Base-by-base conservation (phyloP, 108 stramenopile genomes). In the Cyclostephanos tholiformis region DNA sequence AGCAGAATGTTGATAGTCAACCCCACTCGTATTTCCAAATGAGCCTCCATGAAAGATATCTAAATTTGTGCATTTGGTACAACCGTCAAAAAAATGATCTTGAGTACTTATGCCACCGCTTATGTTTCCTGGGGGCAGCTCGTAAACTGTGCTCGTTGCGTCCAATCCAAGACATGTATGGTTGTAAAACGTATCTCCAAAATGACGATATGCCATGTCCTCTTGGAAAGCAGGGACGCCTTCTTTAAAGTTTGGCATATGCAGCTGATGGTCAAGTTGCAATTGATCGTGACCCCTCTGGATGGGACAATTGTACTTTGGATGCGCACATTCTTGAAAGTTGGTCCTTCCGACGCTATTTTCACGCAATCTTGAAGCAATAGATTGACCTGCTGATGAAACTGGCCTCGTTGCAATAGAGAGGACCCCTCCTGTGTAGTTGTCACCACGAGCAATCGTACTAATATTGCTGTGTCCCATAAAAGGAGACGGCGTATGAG, bases 101-200 rank as follows among this genome's bases (percentile, higher is more conserved):
- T 27, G 35, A 13, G 30, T 43, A 63, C 32, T 63, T 30, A 14
- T 46, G 16, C 44, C 14, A 16, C 16, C 44, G 44, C 44, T 46
- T 14, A 46, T 17, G 3, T 46, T 46, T 46, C 13, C 44, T 16
- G 14, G 3, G 1, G 44, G 25, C 53, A 55, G 7, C 12, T 39
- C 62, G 29, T 23, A 63, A 23, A 6, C 11, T 43, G 13, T 39
- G 48, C 64, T 20, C 49, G 13, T 30, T 11, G 43, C 10, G 23
- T 65, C 64, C 23, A 65, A 65, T 65, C 64, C 64, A 29, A 22
- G 44, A 20, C 43, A 65, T 27, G 22, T 0, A 35, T 11, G 44
- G 29, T 48, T 44, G 64, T 44, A 27, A n/a, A 65, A 27, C 27
- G 64, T 41, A 30, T 65, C 29, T 23, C 48, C 64, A 50, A 29